Conservation (phyloP, 176 grass and related monocot species). For the Melocanna baccifera region DNA sequence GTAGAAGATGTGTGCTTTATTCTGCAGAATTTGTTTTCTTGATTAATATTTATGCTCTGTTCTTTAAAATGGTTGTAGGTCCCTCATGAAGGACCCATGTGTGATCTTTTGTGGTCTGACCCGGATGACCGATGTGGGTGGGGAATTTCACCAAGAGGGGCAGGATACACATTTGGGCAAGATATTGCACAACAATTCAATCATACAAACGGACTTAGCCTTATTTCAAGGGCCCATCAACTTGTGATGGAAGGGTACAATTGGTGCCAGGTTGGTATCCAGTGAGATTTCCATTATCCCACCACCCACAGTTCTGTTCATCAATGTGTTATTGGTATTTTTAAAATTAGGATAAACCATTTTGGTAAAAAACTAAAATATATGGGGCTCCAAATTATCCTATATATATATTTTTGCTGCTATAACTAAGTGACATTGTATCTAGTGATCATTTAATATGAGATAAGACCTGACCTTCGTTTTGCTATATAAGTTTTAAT, state of each 20-base stretch:
- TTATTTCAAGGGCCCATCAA: constrained; percentile 76
- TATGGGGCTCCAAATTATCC: background rate
- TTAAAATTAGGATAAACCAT: background rate
- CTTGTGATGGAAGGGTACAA: constrained; percentile 80
- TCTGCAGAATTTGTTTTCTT: background rate
- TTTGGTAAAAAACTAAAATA: constrained; percentile 1
- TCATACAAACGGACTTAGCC: constrained; percentile 60
- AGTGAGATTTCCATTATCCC: background rate
- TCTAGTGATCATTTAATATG: background rate
- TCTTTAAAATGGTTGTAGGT: constrained; percentile 51
- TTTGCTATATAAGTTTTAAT: background rate
- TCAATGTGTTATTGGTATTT: background rate
- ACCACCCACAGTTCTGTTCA: background rate
- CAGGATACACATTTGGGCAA: constrained; percentile 81
- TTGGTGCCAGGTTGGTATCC: constrained; percentile 59
- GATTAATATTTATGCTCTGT: background rate
- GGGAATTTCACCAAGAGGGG: constrained; percentile 72
- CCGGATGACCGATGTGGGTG: constrained; percentile 70
- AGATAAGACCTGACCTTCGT: background rate
- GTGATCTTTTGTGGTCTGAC: constrained; percentile 81
- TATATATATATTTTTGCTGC: background rate
- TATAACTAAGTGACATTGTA: background rate
- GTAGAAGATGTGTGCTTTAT: background rate
- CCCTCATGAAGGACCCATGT: constrained; percentile 77
- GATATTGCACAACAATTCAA: constrained; percentile 79